Evolutionary conservation across 257 asterid species (phyloP).

Genomic region (Eucommia ulmoides): DNA sequence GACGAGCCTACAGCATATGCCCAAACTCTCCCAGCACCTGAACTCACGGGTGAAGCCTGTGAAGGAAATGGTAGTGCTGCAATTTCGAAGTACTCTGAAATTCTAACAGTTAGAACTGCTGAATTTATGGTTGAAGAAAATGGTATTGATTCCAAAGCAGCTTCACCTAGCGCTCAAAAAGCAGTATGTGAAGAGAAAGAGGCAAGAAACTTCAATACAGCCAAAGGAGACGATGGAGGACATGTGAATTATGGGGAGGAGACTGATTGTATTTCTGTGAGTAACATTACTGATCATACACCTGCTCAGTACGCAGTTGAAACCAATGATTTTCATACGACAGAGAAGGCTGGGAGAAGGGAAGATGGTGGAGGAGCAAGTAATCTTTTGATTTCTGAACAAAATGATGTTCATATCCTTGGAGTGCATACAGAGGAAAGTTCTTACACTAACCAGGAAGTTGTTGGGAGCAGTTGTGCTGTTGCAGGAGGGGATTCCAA

Average conservation of each 20-base stretch:
- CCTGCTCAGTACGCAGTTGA: slow-evolving; percentile 12
- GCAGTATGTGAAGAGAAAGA: slow-evolving; percentile 7
- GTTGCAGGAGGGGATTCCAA: no score
- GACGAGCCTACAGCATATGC: no score
- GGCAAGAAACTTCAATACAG: slow-evolving; percentile 4
- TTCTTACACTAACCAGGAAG: no score
- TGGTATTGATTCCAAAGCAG: slow-evolving; percentile 9
- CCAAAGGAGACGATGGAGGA: slow-evolving; percentile 9
- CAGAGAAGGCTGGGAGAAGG: slow-evolving; percentile 11
- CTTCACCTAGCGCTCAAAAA: slow-evolving; percentile 17
- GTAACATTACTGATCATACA: slow-evolving; percentile 10
- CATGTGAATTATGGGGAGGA: slow-evolving; percentile 12
- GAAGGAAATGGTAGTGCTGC: slow-evolving; percentile 33
- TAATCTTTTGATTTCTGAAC: slow-evolving; percentile 7
- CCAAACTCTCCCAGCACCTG: not conserved
- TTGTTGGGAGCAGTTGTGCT: no score
- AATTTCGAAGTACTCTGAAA: slow-evolving; percentile 9
- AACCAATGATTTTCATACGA: slow-evolving; percentile 6
- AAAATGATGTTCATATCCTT: slow-evolving; percentile 8
- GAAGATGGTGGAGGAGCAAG: slow-evolving; percentile 8
- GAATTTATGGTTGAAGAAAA: slow-evolving; percentile 12
- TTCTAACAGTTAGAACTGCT: slow-evolving; percentile 19
- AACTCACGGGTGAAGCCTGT: not conserved
- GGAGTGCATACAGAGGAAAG: slow-evolving; percentile 9
- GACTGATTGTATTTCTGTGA: slow-evolving; percentile 9